phyloP scores from a whole-genome alignment of 1,139 yeast species.

The Taphrina betulina region DNA sequence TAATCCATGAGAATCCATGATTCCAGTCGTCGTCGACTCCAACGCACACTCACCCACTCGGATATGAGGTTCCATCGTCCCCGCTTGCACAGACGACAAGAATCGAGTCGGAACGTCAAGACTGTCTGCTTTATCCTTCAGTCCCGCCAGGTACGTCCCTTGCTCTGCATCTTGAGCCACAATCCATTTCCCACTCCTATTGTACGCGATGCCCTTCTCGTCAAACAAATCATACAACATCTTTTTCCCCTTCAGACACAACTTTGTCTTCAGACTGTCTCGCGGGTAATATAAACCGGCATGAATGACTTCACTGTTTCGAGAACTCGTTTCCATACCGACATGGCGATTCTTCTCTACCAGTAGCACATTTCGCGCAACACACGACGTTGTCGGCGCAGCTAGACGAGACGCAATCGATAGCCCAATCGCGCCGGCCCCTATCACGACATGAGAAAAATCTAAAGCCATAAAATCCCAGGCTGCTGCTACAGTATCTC shows the following conservation, averaged over 20 bases:
- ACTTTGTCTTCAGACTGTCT: slow-evolving; percentile 61
- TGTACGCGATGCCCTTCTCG: slow-evolving; percentile 55
- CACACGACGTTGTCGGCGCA: slow-evolving; percentile 48
- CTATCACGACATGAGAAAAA: slow-evolving; percentile 76
- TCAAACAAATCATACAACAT: slow-evolving; percentile 58
- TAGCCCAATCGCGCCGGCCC: slow-evolving; percentile 86
- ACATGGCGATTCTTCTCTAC: slow-evolving; percentile 64
- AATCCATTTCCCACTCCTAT: slow-evolving; percentile 80
- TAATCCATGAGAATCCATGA: slow-evolving; percentile 74
- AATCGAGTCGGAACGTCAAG: slow-evolving; percentile 60
- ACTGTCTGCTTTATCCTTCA: slow-evolving; percentile 53
- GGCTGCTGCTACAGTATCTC: no score
- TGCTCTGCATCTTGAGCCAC: slow-evolving; percentile 76
- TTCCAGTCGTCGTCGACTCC: slow-evolving; percentile 83
- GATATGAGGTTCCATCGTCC: slow-evolving; percentile 61
- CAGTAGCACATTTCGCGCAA: slow-evolving; percentile 53
- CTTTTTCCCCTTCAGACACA: slow-evolving; percentile 74
- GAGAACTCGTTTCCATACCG: slow-evolving; percentile 79
- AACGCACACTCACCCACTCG: slow-evolving; percentile 61
- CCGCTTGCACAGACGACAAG: slow-evolving; percentile 51
- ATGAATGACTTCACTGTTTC: slow-evolving; percentile 90
- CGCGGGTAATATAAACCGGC: slow-evolving; percentile 83
- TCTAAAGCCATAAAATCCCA: slow-evolving; percentile 48
- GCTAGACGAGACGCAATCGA: slow-evolving; percentile 73
- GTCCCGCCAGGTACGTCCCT: slow-evolving; percentile 55